Percentiles rank a stretch among this genome's conserved stretches.
Evolutionary conservation across 805 yeast species (phyloP).

Genomic region (Monosporozyma unispora): DNA sequence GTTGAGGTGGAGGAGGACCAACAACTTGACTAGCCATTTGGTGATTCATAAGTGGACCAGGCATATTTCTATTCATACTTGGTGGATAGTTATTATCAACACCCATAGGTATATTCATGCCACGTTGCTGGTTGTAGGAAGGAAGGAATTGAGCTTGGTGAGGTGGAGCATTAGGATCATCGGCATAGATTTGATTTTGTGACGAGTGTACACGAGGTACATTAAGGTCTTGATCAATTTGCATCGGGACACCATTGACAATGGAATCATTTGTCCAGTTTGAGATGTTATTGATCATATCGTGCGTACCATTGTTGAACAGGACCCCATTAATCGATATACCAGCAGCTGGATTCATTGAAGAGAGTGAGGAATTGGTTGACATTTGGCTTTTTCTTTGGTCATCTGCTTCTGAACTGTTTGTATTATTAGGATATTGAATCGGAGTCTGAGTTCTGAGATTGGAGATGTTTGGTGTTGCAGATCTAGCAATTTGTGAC

Average conservation of each 20-base stretch:
- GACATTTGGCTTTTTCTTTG: conserved; percentile 1
- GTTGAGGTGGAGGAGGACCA: background rate
- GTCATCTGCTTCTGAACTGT: background rate
- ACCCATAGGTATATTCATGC: background rate
- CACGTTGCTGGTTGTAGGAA: background rate
- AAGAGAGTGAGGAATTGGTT: conserved; percentile 1
- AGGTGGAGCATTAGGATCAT: background rate
- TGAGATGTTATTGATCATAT: conserved; percentile 53
- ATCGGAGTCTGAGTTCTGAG: background rate
- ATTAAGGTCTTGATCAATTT: background rate
- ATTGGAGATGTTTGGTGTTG: background rate
- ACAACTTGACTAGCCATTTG: background rate
- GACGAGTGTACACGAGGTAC: background rate
- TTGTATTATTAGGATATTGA: background rate
- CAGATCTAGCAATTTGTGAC: background rate
- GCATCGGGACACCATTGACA: conserved; percentile 9
- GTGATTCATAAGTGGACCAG: background rate
- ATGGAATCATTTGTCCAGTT: conserved; percentile 41
- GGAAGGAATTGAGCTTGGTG: background rate
- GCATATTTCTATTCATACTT: background rate
- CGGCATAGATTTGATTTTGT: background rate
- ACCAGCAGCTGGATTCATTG: background rate
- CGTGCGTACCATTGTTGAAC: conserved; percentile 38
- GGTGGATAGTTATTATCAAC: background rate
- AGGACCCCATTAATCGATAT: conserved; percentile 3